These are phyloP conservation scores for Wickerhamiella australiensis DNA, from an alignment of 805 yeast genomes.

Conservation along the genomic window DNA sequence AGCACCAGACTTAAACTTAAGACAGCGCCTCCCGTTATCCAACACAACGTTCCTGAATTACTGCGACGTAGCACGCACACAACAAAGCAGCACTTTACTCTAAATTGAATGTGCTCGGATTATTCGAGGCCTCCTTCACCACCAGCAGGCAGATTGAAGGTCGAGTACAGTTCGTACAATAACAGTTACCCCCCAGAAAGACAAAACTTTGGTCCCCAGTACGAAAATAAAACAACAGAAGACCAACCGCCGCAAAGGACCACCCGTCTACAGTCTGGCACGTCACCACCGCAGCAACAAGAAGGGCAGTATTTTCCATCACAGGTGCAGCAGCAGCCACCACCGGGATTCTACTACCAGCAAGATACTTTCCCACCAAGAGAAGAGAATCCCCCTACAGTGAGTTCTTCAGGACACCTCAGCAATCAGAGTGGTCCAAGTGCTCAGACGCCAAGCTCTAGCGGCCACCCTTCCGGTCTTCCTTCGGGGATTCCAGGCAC, in stretches of 20 bases:
- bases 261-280: background rate
- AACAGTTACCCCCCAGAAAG: background rate
- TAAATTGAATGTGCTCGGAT: slow-evolving; percentile 9
- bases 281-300: background rate
- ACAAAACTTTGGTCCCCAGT: slow-evolving; percentile 1
- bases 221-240: background rate
- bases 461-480: background rate
- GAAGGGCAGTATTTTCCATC: background rate
- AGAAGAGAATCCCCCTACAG: background rate
- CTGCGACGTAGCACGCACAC: background rate
- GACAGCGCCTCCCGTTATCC: slow-evolving; percentile 8
- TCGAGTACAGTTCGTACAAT: background rate
- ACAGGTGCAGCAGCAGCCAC: background rate
- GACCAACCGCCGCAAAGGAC: background rate
- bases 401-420: slow-evolving; percentile 5
- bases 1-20: slow-evolving; percentile 8
- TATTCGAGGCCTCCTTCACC: slow-evolving; percentile 11
- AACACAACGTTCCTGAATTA: slow-evolving; percentile 2
- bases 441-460: background rate
- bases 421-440: background rate
- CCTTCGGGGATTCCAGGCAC: background rate
- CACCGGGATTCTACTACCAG: background rate
- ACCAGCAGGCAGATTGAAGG: background rate
- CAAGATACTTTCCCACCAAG: background rate
- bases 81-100: background rate